These are phyloP conservation scores for Aspergillus intermedius DNA, from an alignment of 2,329 filamentous ascomycete genomes.

Conservation along the genomic window DNA sequence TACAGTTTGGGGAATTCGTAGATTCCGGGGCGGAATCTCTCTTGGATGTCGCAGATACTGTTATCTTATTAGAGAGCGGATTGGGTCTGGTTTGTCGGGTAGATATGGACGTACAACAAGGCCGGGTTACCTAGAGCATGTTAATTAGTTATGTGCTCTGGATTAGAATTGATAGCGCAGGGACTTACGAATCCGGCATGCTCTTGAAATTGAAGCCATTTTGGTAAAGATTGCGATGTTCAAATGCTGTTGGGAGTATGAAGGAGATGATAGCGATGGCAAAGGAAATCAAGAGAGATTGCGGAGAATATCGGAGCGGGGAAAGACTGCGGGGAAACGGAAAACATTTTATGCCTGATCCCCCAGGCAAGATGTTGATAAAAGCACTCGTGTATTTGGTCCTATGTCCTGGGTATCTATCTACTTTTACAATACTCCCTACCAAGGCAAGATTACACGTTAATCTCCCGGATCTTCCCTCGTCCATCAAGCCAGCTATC, in stretches of 20 bases:
- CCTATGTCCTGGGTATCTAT: slow-evolving; percentile 1
- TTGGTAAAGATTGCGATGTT: not conserved
- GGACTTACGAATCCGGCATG: slow-evolving; percentile 21
- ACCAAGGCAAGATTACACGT: slow-evolving; percentile 12
- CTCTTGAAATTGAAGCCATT: slow-evolving; percentile 16
- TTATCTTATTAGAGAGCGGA: not conserved
- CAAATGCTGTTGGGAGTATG: not conserved
- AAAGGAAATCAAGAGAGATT: not conserved
- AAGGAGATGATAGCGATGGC: not conserved
- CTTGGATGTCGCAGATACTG: slow-evolving; percentile 91
- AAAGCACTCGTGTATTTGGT: not conserved
- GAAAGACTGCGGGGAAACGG: slow-evolving; percentile 5
- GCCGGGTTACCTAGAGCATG: slow-evolving; percentile 37
- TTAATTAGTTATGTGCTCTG: too few species aligned
- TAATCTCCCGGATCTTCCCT: slow-evolving; percentile 31
- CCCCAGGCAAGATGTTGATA: slow-evolving; percentile 6
- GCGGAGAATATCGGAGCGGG: not conserved
- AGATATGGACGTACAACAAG: slow-evolving; percentile 35
- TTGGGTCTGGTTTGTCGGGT: too few species aligned
- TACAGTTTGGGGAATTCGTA: slow-evolving; percentile 79
- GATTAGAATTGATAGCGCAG: too few species aligned
- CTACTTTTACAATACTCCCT: not conserved
- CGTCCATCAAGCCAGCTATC: slow-evolving; percentile 30
- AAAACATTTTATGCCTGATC: not conserved
- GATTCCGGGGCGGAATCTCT: slow-evolving; percentile 80